Evolutionary conservation across 352 stramenopile species (phyloP), one percentile per base, ranked within the genome.

Genomic region (Bremia lactucae): DNA sequence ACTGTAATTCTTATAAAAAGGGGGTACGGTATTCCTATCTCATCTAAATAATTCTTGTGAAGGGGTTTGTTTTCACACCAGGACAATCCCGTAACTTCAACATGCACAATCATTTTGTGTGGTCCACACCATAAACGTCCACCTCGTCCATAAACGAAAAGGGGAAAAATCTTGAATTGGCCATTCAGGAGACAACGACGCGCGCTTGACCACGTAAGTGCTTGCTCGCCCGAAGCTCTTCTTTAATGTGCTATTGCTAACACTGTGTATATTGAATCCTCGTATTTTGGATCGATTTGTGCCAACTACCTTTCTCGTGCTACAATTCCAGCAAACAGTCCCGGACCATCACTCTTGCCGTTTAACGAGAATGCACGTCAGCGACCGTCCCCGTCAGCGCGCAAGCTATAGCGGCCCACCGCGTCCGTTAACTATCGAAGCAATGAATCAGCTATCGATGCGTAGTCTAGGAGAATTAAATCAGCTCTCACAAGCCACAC

Each of bases 401-500:
- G 66, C 65, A 38, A 83, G 70, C 55, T 41, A 62, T 9, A 65
- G 33, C 14, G 55, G 59, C 42, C 73, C 74, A 16, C 65, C 71
- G 31, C 64, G 66, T 13, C 57, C 52, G 36, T 52, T 76, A 29
- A 68, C 74, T 3, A 23, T 72, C 33, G 58, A 68, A 16, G 57
- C 56, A 31, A 59, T 67, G 43, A 67, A 63, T 35, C 52, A 62
- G 20, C 31, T 67, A 35, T 60, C 48, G 1, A 62, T 63, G 11
- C 55, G 52, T 39, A 69, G 55, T 29, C 57, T 83, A 6, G 70
- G 81, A 51, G 65, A 76, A 47, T 61, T 83, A 18, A 88, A 88
- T 49, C 68, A 76, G 44, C 66, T 88, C 5, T 86, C 76, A 24
- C 64, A 73, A 28, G 76, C 76, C 28, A 88, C 76, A 31, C 61